Base-by-base conservation (phyloP, 2,329 filamentous ascomycete species). In the Podosphaera fusca region DNA sequence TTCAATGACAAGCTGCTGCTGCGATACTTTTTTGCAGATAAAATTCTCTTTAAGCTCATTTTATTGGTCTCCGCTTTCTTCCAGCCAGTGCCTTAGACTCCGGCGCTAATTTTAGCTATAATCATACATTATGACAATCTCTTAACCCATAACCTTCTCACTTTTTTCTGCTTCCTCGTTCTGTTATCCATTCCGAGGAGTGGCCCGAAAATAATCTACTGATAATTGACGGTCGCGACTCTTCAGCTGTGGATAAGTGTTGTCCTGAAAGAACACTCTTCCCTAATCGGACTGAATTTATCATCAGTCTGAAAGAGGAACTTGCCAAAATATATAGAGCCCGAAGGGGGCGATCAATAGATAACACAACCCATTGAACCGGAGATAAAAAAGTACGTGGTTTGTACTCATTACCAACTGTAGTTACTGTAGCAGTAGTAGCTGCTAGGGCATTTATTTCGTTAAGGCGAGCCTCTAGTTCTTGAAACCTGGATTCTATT, bases 381-480 rank as follows among this genome's bases (percentile, higher is more conserved):
- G 66, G 4, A 1, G 64, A 58, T 9, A 60, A 59, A 36, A 64
- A 62, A 9, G 60, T 56, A 21, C 61, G 59, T 46, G 60, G 57
- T 21, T 58, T 59, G 14, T 64, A 60, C 3, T 60, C 60, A 56
- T 59, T 64, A 33, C 64, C 76, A 8, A 81, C 81, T 1, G 85
- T 85, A 0, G 84, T 84, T 0, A 85, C 84, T 2, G 87, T 73
- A 0, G 85, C 79, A 51, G 94, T 76, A 3, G 87, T 83, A 64
- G 85, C 84, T 2, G 87, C 86, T n/a, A 95, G 73, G 0, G 85
- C 79, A 51, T 94, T 76, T 3, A 87, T 83, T 64, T 95, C 88
- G 60, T 82, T 79, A 12, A 94, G 69, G 40, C 84, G 76, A 0
- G 74, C 72, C 61, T 94, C 85, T 3, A 95, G 73, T 29, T 80